Base-by-base conservation (phyloP, 225 moss, liverwort and hornwort species). In the Neckera pumila region DNA sequence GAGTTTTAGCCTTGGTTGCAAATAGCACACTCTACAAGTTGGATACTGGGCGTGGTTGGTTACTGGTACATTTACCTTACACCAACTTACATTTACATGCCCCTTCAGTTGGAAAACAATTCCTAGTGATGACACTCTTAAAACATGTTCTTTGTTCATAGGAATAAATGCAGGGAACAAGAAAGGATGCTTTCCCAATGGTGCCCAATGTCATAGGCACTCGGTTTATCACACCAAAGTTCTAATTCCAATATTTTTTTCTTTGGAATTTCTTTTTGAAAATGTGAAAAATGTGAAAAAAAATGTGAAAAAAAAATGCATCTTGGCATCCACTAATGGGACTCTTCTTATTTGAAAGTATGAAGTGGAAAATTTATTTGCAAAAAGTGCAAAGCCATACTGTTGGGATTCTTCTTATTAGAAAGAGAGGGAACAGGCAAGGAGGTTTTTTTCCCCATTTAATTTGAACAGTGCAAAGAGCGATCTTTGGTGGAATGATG, bases 241-340 rank as follows among this genome's bases (percentile, higher is more conserved):
- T 38, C 22, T 67, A 38, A 21, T n/a, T n/a, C n/a, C n/a, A n/a
- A n/a, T n/a, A n/a, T n/a, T n/a, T n/a, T n/a, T n/a, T n/a, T n/a
- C n/a, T n/a, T n/a, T n/a, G n/a, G n/a, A n/a, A n/a, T n/a, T n/a
- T n/a, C n/a, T n/a, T n/a, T n/a, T n/a, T n/a, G n/a, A n/a, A n/a
- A n/a, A n/a, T n/a, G n/a, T n/a, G n/a, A n/a, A n/a, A n/a, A n/a
- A n/a, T n/a, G n/a, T n/a, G n/a, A n/a, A n/a, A n/a, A n/a, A n/a
- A 7, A 9, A 5, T 18, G 3, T 71, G 4, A 25, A 71, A 9
- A 9, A 71, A 42, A 71, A 42, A 26, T 71, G 15, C 0, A 27
- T 27, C 71, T 15, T 43, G 2, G 40, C 14, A 17, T 28, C 9
- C 0, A 43, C 5, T 1, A 2, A 17, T 17, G 6, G 6, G 6